Conservation (phyloP, 2,329 filamentous ascomycete species). For the Ceratocystis huliohia region DNA sequence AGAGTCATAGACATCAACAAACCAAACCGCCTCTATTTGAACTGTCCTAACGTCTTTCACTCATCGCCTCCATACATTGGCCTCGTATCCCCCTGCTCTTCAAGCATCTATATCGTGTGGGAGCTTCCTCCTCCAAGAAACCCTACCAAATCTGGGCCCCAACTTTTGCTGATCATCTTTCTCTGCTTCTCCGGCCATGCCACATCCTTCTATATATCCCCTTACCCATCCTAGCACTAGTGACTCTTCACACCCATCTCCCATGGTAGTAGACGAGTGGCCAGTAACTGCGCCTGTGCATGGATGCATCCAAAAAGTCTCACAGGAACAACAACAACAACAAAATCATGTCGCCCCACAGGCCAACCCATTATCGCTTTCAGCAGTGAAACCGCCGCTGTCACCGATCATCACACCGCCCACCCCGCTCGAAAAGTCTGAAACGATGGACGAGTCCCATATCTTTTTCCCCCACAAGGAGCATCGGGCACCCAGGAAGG, state of each 20-base stretch:
- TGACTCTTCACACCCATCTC: neutral
- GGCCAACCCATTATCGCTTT: neutral
- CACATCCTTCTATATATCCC: neutral
- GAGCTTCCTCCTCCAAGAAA: neutral
- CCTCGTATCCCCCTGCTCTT: neutral
- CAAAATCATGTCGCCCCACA: neutral
- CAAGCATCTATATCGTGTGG: neutral
- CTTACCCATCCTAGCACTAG: neutral
- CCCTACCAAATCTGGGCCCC: neutral
- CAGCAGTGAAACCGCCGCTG: neutral
- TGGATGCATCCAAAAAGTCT: neutral
- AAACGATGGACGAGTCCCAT: neutral
- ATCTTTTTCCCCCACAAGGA: neutral
- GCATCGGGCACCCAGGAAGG: neutral
- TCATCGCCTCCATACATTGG: neutral
- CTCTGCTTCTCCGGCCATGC: neutral
- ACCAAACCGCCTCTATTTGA: too few relatives aligned
- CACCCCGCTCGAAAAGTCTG: slow-evolving; percentile 13
- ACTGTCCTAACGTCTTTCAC: neutral
- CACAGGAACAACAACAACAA: neutral
- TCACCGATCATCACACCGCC: slow-evolving; percentile 19
- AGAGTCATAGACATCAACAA: too few relatives aligned
- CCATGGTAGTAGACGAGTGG: neutral
- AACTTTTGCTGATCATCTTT: neutral
- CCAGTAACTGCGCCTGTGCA: neutral